Evolutionary conservation across 306 rosid species (phyloP), one percentile per base, ranked within the genome.

Genomic region (Ammopiptanthus mongolicus): DNA sequence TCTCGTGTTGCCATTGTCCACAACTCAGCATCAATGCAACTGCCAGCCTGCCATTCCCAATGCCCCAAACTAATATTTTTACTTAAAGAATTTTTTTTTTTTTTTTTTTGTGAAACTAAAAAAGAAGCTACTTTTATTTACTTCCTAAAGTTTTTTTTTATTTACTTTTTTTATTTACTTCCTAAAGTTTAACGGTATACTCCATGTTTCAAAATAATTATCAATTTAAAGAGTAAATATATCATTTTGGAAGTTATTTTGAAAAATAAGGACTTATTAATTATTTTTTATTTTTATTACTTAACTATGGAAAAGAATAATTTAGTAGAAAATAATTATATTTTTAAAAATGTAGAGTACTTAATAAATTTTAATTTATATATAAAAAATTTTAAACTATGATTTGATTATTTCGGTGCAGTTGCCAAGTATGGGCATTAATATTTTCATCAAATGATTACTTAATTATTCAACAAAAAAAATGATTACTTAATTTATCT

Each of bases 11-110:
- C 74, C 76, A 51, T 41, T 71, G 74, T 80, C 75, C 44, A 72
- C 69, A 67, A 74, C 71, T 47, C 87, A 80, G 76, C 82, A 70
- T 65, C 51, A 21, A 51, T 69, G 78, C 55, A 59, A 39, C 75
- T 55, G 63, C 47, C 75, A 75, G 46, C 81, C 74, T 76, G 74
- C 78, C 73, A 73, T 82, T 82, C 77, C 75, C 72, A 36, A 66
- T 72, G 39, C 57, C 41, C 47, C 47, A 9, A 51, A 39, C 6
- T 34, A 25, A 28, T 57, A 34, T 15, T 19, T 17, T 58, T 28
- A 46, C 18, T 46, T 3, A 46, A 51, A 17, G 0, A 51, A 2
- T 1, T 21, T 0, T 18, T 7, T 18, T 11, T 44, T 12, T 44
- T 13, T 6, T n/a, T 5, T 42, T 21, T 52, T 63, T 8, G 42